Percentiles rank a stretch among this genome's conserved stretches.
Evolutionary conservation across 106 monocot species (phyloP).

Genomic region (Apostasia ramifera): DNA sequence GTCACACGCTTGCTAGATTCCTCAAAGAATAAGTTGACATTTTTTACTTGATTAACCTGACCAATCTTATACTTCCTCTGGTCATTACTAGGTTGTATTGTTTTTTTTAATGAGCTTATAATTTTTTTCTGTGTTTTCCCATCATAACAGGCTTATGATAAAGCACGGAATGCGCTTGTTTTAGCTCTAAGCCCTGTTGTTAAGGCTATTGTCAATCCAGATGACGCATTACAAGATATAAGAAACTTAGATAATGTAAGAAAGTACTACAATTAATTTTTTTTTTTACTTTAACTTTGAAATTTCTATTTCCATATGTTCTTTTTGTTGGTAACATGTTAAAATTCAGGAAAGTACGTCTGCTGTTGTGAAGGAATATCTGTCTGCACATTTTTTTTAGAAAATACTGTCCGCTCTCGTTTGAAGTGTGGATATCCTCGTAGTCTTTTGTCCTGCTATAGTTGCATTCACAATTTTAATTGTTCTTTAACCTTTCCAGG

Average conservation of each 20-base stretch:
- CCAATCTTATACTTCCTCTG: neutral
- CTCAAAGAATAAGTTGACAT: neutral
- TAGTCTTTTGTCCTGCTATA: no score
- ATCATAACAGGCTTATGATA: constrained; percentile 74
- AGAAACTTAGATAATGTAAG: constrained; percentile 81
- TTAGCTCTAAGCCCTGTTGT: constrained; percentile 97
- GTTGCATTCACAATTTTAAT: constrained; percentile 3
- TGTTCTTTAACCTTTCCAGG: constrained; percentile 25
- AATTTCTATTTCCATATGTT: no score
- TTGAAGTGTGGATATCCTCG: no score
- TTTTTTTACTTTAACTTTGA: no score
- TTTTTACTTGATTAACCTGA: neutral
- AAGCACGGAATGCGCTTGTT: constrained; percentile 95
- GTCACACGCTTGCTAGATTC: neutral
- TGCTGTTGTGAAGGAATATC: no score
- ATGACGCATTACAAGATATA: constrained; percentile 84
- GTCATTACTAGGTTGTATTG: neutral
- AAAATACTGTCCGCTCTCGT: no score
- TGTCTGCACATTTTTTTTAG: no score
- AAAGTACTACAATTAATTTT: neutral
- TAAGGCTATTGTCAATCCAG: constrained; percentile 83
- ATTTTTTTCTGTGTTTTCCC: neutral
- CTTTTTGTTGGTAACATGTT: no score
- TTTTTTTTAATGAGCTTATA: neutral
- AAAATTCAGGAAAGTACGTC: no score